Evolutionary conservation across 2,329 filamentous ascomycete genomes (phyloP), one percentile per base, ranked within the genome.

Genomic region (Exophiala dermatitidis): DNA sequence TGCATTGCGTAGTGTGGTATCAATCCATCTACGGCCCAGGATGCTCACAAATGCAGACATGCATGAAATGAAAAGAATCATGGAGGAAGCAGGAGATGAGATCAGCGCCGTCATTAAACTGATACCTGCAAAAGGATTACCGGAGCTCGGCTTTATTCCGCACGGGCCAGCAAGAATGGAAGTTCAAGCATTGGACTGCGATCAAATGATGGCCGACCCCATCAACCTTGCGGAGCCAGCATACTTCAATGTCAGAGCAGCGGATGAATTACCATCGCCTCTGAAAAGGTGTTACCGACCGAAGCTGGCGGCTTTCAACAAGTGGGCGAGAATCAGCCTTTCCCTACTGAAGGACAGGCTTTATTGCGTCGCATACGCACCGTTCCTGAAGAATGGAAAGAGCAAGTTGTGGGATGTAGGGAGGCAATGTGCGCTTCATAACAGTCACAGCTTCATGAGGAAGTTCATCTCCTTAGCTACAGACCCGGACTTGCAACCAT

Each of bases 391-490:
- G 56, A 75, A 75, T 51, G 70, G 70, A 10, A 72, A 70, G 51
- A 74, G 72, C 60, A 69, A 71, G 30, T 68, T 76, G 19, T 76
- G 73, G 73, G 68, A 67, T 5, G 65, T 68, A n/a, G 72, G 71
- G 26, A 67, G 73, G 47, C 71, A 74, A 52, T 73, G 72, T 53
- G 73, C 73, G 5, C 63, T 76, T 37, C 72, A 71, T 10, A 70
- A 72, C 54, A 74, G 72, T 47, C 72, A 74, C 60, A 71, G 71
- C 1, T 76, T 74, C 48, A 72, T 75, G 71, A 68, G 73, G 44
- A 76, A 76, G 47, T 76, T 75, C 48, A 71, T 75, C 19, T 68
- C 68, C n/a, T 62, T 76, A 28, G 72, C 71, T 3, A 72, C 71
- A 2, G 72, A 74, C 57, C 68, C 72, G 19, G 71, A 73, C 44